Evolutionary conservation across 768 basidiomycete species (phyloP).

Genomic region (Collybia mongolica): DNA sequence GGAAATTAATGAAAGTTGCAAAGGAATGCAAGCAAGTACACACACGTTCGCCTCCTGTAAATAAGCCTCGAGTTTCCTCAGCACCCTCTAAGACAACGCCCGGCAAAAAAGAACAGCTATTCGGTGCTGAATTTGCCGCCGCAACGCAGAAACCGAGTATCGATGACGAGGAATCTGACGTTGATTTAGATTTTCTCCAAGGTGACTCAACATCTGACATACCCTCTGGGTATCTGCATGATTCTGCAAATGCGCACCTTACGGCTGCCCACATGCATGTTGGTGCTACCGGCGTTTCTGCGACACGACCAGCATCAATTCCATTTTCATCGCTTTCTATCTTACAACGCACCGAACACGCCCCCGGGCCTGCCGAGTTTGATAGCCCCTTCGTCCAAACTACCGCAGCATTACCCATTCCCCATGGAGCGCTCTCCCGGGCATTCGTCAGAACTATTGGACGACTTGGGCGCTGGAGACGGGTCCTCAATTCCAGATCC

Average conservation of each 20-base stretch:
- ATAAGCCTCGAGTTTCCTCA: slow-evolving; percentile 28
- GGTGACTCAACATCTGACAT: slow-evolving; percentile 41
- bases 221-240: slow-evolving; percentile 33
- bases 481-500: slow-evolving; percentile 60
- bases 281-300: slow-evolving; percentile 28
- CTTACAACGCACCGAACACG: slow-evolving; percentile 58
- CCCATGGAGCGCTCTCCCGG: slow-evolving; percentile 67
- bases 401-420: slow-evolving; percentile 46
- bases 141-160: slow-evolving; percentile 40
- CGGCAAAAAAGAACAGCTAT: slow-evolving; percentile 40
- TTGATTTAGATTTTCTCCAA: slow-evolving; percentile 75
- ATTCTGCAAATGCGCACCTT: slow-evolving; percentile 50
- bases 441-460: slow-evolving; percentile 83
- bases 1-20: slow-evolving; percentile 79
- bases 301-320: slow-evolving; percentile 44
- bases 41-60: slow-evolving; percentile 36
- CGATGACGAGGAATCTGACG: slow-evolving; percentile 63
- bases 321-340: slow-evolving; percentile 59
- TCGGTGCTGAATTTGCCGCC: slow-evolving; percentile 68
- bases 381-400: slow-evolving; percentile 35
- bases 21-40: slow-evolving; percentile 78
- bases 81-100: slow-evolving; percentile 32
- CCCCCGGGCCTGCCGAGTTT: slow-evolving; percentile 25
- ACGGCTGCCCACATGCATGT: slow-evolving; percentile 30
- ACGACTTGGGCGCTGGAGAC: slow-evolving; percentile 77